A percentile compares a stretch with the other conserved stretches of the same genome.
Conservation (phyloP, 345 rosid species). For the Aegle marmelos region DNA sequence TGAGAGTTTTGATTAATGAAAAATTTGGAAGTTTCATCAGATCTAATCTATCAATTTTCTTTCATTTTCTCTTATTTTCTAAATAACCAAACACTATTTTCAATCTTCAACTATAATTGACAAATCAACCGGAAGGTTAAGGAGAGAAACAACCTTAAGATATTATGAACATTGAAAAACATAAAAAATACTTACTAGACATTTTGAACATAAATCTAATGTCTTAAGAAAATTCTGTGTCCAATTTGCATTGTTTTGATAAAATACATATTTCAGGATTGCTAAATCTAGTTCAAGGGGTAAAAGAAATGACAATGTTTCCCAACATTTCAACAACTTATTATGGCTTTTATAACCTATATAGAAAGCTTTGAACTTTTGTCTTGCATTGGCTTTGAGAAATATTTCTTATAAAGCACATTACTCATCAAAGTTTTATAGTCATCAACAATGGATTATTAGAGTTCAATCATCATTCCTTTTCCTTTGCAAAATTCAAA, state of each 20-base stretch:
- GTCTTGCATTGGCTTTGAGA: background rate
- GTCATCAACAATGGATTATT: background rate
- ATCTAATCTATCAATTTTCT: no score
- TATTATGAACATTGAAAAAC: background rate
- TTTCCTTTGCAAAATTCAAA: background rate
- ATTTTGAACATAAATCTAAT: background rate
- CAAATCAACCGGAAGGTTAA: background rate
- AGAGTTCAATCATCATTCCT: no score
- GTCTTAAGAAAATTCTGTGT: background rate
- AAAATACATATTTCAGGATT: background rate
- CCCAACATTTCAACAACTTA: background rate
- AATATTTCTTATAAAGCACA: background rate
- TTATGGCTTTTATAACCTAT: background rate
- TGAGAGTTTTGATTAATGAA: no score
- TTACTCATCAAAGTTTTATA: background rate
- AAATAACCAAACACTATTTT: no score
- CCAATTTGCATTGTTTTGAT: background rate
- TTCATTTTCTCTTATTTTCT: no score
- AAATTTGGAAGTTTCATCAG: no score
- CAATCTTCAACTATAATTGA: no score
- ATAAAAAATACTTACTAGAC: background rate
- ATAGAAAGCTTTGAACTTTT: background rate
- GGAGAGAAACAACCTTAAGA: background rate
- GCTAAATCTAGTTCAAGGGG: background rate
- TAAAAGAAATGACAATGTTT: background rate